Percentiles rank a stretch among this genome's conserved stretches.
phyloP scores from a whole-genome alignment of 306 rosid species.

The Fragaria ananassa region DNA sequence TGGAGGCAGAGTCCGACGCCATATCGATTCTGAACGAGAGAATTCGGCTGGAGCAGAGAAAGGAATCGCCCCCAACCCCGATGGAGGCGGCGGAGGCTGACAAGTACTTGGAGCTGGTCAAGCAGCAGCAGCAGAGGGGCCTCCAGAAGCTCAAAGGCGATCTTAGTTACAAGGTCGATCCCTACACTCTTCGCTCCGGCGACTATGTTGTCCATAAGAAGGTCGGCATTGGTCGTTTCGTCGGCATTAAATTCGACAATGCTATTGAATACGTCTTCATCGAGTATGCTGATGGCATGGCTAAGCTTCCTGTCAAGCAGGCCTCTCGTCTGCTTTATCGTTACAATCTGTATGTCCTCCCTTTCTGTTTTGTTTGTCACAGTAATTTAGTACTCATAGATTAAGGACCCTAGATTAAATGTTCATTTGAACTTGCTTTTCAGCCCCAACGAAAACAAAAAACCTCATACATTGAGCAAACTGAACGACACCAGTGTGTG shows the following conservation, averaged over 20 bases:
- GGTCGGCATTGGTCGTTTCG: conserved; percentile 89
- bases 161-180: conserved; percentile 71
- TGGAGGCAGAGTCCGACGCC: conserved; percentile 50
- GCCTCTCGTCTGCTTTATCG: conserved; percentile 91
- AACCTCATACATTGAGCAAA: conserved; percentile 79
- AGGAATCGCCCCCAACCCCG: conserved; percentile 35
- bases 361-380: not conserved
- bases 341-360: conserved; percentile 69
- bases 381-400: too few relatives aligned
- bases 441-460: conserved; percentile 84
- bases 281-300: conserved; percentile 96
- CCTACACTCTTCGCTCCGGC: conserved; percentile 79
- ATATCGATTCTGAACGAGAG: conserved; percentile 65
- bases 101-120: conserved; percentile 66
- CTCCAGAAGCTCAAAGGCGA: conserved; percentile 76
- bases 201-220: conserved; percentile 92
- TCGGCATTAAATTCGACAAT: conserved; percentile 66
- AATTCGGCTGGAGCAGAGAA: conserved; percentile 57
- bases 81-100: conserved; percentile 74
- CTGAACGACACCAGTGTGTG: conserved; percentile 66
- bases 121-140: conserved; percentile 88
- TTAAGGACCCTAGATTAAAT: too few relatives aligned
- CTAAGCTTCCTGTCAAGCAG: conserved; percentile 83
- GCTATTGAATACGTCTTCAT: conserved; percentile 73
- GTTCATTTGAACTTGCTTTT: not conserved